Evolutionary conservation across 1,139 yeast species (phyloP), one percentile per base, ranked within the genome.

Genomic region (Taphrina deformans): DNA sequence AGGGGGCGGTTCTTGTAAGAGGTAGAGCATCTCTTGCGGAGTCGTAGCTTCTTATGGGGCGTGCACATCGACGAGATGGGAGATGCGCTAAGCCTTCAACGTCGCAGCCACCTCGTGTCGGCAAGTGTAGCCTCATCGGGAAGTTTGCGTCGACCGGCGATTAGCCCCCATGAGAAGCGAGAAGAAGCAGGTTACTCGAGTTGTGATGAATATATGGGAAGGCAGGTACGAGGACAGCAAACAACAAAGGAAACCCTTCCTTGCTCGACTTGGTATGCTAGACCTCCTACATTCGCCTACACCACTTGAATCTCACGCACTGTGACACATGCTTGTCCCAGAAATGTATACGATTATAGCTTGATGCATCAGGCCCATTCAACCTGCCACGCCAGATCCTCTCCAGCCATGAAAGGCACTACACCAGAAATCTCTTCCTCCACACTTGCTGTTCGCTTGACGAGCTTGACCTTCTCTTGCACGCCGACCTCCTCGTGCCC

Each of bases 381-480:
- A 12, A 85, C 83, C n/a, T 83, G 75, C 91, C 96, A 93, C 41
- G 80, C 73, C 60, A 93, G 79, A 66, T 79, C 82, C 65, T 88
- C 85, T 23, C 96, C 97, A 12, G 97, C 92, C 72, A 81, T 82
- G 79, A 93, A 93, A n/a, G 98, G 98, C 24, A 90, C 93, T 51
- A 93, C 91, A 7, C 77, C 79, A 3, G 76, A 75, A 65, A 89
- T 79, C 6, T 79, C 73, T 35, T 85, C 86, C 1, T 96, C 96
- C 26, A 90, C 84, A 3, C 72, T 74, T 67, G 78, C 80, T 31
- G 80, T 78, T 55, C 82, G 77, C 73, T 80, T 82, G 53, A 83
- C 82, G 66, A 88, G 74, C 67, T 79, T 76, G 67, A 83, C 82
- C 65, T 79, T 80, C 53, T 85, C 86, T 64, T 78, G 40, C 14